Evolutionary conservation across 2,329 filamentous ascomycete species (phyloP).

Genomic region (Aciculosporium take): DNA sequence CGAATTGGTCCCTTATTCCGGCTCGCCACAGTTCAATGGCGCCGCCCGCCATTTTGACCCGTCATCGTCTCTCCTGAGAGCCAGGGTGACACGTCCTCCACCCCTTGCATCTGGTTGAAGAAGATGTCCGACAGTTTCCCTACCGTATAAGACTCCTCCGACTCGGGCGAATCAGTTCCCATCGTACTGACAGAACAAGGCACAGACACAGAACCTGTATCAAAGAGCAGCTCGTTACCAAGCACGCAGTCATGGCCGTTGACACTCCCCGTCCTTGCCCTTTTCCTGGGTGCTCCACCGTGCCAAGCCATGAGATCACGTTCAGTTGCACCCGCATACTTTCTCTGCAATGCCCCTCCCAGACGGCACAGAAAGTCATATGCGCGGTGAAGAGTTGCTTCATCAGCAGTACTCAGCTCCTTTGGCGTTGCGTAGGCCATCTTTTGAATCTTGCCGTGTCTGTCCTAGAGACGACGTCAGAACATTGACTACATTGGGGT

Average conservation of each 20-base stretch:
- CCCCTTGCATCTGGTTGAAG: background rate
- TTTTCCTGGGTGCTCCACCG: background rate
- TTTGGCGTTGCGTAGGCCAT: background rate
- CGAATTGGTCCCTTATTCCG: background rate
- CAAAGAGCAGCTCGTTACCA: background rate
- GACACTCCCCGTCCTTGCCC: background rate
- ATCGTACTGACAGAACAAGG: background rate
- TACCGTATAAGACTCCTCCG: background rate
- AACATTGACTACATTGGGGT: background rate
- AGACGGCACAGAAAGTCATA: slow-evolving; percentile 1
- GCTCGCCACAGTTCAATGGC: slow-evolving; percentile 6
- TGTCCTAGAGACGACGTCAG: slow-evolving; percentile 1
- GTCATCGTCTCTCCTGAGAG: background rate
- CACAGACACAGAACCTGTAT: background rate
- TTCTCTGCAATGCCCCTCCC: background rate
- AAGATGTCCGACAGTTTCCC: background rate
- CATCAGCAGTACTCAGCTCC: background rate
- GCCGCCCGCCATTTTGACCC: background rate
- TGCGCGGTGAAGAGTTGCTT: background rate
- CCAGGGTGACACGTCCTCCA: background rate
- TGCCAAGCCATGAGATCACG: slow-evolving; percentile 1
- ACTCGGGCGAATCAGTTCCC: background rate
- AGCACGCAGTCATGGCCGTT: background rate
- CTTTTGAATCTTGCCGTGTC: background rate
- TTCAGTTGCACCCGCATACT: background rate